Evolutionary conservation across 805 yeast species (phyloP).

Genomic region (Suhomyces sp.): DNA sequence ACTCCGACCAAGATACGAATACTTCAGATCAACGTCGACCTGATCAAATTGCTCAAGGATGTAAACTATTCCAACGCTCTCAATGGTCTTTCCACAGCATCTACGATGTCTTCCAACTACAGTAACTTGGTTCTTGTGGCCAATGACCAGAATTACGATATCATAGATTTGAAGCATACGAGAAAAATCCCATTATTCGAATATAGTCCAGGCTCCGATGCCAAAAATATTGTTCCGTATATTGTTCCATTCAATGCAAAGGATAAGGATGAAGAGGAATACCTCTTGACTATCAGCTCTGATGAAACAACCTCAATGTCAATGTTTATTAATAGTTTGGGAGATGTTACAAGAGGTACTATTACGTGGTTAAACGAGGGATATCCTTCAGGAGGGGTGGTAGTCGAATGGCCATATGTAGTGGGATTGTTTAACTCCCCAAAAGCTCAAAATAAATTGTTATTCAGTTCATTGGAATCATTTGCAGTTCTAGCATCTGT

Average conservation of each 20-base stretch:
- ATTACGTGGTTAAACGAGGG: conserved; percentile 37
- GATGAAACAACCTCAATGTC: conserved; percentile 36
- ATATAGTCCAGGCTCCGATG: conserved; percentile 15
- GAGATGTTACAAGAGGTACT: conserved; percentile 45
- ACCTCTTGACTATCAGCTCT: conserved; percentile 34
- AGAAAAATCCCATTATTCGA: conserved; percentile 37
- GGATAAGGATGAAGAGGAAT: conserved; percentile 24
- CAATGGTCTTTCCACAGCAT: conserved; percentile 26
- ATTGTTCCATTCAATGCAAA: conserved; percentile 20
- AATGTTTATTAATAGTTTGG: conserved; percentile 38
- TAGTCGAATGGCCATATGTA: conserved; percentile 37
- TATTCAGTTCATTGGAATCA: conserved; percentile 25
- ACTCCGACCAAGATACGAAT: conserved; percentile 31
- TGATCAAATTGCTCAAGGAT: conserved; percentile 32
- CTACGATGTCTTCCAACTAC: conserved; percentile 26
- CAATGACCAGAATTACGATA: conserved; percentile 31
- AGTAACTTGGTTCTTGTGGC: conserved; percentile 36
- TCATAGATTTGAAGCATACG: conserved; percentile 34
- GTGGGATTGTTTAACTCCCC: conserved; percentile 25
- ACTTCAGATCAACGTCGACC: conserved; percentile 26
- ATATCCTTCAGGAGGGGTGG: conserved; percentile 35
- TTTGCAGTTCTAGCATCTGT: conserved; percentile 16
- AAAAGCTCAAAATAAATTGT: conserved; percentile 12
- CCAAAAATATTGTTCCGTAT: conserved; percentile 18
- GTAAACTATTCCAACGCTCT: conserved; percentile 30